Conservation (phyloP, 192 early-diverging fungal genomes). For the Entomortierella parvispora region DNA sequence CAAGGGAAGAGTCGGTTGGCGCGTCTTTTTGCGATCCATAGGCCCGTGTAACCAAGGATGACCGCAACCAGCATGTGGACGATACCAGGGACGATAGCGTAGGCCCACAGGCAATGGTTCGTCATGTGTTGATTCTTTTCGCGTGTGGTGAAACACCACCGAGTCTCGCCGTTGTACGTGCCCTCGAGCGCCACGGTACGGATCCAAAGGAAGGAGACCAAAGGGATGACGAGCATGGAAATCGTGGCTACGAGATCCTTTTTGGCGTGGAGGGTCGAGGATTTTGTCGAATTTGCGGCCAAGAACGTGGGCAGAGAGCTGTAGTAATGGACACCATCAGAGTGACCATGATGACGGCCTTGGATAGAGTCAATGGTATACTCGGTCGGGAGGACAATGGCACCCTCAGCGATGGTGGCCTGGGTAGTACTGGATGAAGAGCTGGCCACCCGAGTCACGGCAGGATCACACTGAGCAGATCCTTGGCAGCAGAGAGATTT, state of each 20-base stretch:
- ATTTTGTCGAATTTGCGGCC: neutral
- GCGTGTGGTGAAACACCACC: constrained; percentile 30
- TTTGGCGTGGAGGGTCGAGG: constrained; percentile 27
- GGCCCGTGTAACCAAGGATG: constrained; percentile 21
- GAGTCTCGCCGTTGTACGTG: constrained; percentile 1
- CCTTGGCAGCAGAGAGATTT: no score
- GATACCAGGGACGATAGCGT: constrained; percentile 27
- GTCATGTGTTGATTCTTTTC: constrained; percentile 32
- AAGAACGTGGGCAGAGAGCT: constrained; percentile 30
- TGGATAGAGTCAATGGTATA: neutral
- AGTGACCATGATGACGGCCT: neutral
- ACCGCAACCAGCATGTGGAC: constrained; percentile 11
- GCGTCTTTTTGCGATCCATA: constrained; percentile 23
- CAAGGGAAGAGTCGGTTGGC: no score
- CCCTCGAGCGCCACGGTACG: constrained; percentile 19
- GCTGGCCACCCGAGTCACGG: no score
- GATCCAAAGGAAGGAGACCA: constrained; percentile 19
- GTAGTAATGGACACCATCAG: neutral
- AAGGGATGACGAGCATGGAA: constrained; percentile 21
- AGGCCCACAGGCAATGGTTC: constrained; percentile 39
- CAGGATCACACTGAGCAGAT: no score
- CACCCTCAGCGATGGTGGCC: no score
- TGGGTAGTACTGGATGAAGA: no score
- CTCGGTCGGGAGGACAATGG: neutral
- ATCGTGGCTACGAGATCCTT: constrained; percentile 35